A percentile compares a stretch with the other conserved stretches of the same genome.
Conservation (phyloP, 805 yeast species). For the Saccharomycopsis sp. region DNA sequence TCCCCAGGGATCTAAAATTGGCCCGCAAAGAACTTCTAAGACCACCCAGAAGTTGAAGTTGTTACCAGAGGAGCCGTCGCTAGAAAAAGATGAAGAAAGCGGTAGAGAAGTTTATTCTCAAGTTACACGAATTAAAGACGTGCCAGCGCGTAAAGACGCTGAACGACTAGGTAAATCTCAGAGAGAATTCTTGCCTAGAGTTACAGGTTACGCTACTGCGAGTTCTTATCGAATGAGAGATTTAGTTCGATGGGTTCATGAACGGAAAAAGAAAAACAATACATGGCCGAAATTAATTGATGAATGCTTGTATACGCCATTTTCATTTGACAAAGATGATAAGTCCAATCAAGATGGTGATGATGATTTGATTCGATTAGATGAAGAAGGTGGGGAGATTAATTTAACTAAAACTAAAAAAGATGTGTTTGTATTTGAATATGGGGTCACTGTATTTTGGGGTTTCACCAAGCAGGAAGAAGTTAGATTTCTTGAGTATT, state of each 20-base stretch:
- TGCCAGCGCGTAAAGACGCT: slow-evolving; percentile 89
- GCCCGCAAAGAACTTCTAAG: slow-evolving; percentile 69
- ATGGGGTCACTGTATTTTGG: slow-evolving; percentile 97
- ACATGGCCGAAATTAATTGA: slow-evolving; percentile 85
- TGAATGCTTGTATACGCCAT: slow-evolving; percentile 92
- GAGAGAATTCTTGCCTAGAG: slow-evolving; percentile 80
- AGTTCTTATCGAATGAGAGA: slow-evolving; percentile 89
- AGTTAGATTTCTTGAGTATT: slow-evolving; percentile 66
- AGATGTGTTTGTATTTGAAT: slow-evolving; percentile 86
- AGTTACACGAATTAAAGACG: slow-evolving; percentile 74
- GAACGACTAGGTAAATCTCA: slow-evolving; percentile 76
- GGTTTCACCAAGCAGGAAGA: slow-evolving; percentile 87
- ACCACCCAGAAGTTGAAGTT: slow-evolving; percentile 68
- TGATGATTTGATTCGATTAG: slow-evolving; percentile 56
- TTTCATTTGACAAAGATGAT: slow-evolving; percentile 31
- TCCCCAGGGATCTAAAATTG: slow-evolving; percentile 36
- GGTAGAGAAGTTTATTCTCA: slow-evolving; percentile 70
- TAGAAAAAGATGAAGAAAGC: slow-evolving; percentile 28
- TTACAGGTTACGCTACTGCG: slow-evolving; percentile 94
- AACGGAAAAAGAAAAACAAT: slow-evolving; percentile 51
- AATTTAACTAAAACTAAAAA: slow-evolving; percentile 71
- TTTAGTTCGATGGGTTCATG: slow-evolving; percentile 75
- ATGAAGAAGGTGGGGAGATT: slow-evolving; percentile 93
- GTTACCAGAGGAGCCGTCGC: slow-evolving; percentile 52
- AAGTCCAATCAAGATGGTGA: slow-evolving; percentile 8